These are phyloP conservation scores for Cryptococcus sp. DNA, from an alignment of 1,284 basidiomycete species.

Conservation along the genomic window DNA sequence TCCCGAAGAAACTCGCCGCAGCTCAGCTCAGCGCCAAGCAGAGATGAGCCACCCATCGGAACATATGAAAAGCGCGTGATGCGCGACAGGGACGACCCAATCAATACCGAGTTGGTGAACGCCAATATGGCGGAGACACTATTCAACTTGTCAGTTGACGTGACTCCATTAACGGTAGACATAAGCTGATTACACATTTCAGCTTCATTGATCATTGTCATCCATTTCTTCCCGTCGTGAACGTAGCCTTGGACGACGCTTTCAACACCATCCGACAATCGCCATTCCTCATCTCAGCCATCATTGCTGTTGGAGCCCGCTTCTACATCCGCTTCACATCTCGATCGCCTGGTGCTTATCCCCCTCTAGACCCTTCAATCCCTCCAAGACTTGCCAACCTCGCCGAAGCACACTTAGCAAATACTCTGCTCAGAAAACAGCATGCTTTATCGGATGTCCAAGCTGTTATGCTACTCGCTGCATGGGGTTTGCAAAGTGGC, in stretches of 20 bases:
- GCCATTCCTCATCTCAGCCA: conserved; percentile 34
- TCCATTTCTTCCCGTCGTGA: conserved; percentile 33
- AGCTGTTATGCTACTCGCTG: conserved; percentile 40
- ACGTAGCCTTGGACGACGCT: conserved; percentile 29
- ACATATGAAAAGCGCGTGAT: conserved; percentile 19
- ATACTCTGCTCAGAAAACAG: conserved; percentile 40
- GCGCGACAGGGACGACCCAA: conserved; percentile 31
- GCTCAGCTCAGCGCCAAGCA: conserved; percentile 15
- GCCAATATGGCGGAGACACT: conserved; percentile 26
- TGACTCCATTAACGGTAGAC: background rate
- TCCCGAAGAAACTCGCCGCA: conserved; percentile 26
- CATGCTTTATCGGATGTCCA: conserved; percentile 44
- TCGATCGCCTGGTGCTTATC: conserved; percentile 13
- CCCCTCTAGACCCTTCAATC: conserved; percentile 19
- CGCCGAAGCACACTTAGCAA: conserved; percentile 40
- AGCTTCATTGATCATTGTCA: conserved; percentile 38
- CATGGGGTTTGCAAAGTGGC: conserved; percentile 39
- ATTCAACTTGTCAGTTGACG: conserved; percentile 27
- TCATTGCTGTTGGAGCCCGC: conserved; percentile 34
- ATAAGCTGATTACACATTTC: background rate
- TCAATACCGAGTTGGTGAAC: conserved; percentile 30
- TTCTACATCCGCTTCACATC: conserved; percentile 32
- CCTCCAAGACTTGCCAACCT: conserved; percentile 34
- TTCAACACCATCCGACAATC: conserved; percentile 31
- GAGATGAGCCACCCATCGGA: conserved; percentile 18